These are phyloP conservation scores for Trifolium repens DNA, from an alignment of 306 rosid species.

Conservation along the genomic window DNA sequence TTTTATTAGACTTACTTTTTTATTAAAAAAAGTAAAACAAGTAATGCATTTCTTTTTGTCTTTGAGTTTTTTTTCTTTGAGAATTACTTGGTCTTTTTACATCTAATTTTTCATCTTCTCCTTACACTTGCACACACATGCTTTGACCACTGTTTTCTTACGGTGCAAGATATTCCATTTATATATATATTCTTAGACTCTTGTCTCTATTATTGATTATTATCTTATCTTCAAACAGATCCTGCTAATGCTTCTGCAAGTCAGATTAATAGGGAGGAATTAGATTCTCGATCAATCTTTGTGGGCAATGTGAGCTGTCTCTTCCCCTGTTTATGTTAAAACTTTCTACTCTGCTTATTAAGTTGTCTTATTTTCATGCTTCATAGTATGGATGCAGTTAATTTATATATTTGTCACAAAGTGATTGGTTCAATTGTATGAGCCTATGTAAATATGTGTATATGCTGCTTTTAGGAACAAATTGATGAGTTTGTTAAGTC, in stretches of 20 bases:
- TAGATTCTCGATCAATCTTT: slow-evolving; percentile 80
- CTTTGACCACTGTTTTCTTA: slow-evolving; percentile 6
- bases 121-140: slow-evolving; percentile 2
- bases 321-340: slow-evolving; percentile 34
- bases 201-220: slow-evolving; percentile 38
- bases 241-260: slow-evolving; percentile 64
- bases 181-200: slow-evolving; percentile 8
- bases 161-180: slow-evolving; percentile 1
- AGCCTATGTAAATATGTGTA: not conserved
- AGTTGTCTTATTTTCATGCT: slow-evolving; percentile 11
- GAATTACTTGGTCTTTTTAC: not conserved
- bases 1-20: not conserved
- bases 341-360: slow-evolving; percentile 29
- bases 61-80: too few relatives aligned
- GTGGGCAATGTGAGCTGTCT: slow-evolving; percentile 84
- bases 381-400: slow-evolving; percentile 27
- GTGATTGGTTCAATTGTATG: slow-evolving; percentile 34
- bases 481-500: slow-evolving; percentile 6
- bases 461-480: slow-evolving; percentile 15
- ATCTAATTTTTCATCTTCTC: not conserved
- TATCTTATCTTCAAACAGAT: slow-evolving; percentile 51
- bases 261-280: slow-evolving; percentile 77
- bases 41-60: too few relatives aligned
- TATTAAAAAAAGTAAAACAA: too few relatives aligned
- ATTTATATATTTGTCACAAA: not conserved